Percentiles rank a stretch among this genome's conserved stretches.
These are phyloP conservation scores for Trifolium fragiferum DNA, from an alignment of 306 rosid genomes.

Conservation along the genomic window DNA sequence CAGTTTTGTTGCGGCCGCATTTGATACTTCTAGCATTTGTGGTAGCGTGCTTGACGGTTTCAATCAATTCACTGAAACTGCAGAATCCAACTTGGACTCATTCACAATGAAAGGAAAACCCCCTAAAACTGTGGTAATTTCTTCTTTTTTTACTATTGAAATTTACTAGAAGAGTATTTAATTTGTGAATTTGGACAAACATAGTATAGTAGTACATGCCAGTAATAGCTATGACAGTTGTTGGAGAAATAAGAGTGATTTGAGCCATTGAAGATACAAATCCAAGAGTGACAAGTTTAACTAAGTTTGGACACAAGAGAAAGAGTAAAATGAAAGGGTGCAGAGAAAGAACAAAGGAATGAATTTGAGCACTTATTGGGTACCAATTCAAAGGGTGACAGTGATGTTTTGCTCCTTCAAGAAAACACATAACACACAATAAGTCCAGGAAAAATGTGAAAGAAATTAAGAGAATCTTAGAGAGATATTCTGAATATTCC, in stretches of 20 bases:
- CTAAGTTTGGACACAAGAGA: not conserved
- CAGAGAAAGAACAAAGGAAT: slow-evolving; percentile 7
- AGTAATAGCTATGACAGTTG: slow-evolving; percentile 35
- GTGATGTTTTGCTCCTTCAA: slow-evolving; percentile 10
- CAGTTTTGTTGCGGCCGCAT: slow-evolving; percentile 8
- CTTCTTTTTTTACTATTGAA: slow-evolving; percentile 9
- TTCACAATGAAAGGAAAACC: slow-evolving; percentile 14
- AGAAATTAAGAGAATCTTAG: not conserved
- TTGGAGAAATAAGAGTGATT: slow-evolving; percentile 45
- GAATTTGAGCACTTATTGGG: slow-evolving; percentile 12
- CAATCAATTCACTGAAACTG: slow-evolving; percentile 15
- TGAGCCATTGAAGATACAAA: slow-evolving; percentile 52
- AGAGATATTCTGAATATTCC: not conserved
- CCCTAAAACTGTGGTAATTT: slow-evolving; percentile 39
- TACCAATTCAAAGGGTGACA: slow-evolving; percentile 38
- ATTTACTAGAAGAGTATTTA: not conserved
- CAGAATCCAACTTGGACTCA: slow-evolving; percentile 13
- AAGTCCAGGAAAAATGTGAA: not conserved
- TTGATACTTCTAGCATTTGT: slow-evolving; percentile 18
- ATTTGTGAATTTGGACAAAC: slow-evolving; percentile 16
- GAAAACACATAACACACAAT: not conserved
- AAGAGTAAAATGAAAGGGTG: not conserved
- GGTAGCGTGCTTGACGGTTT: not conserved
- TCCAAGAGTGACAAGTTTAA: not conserved
- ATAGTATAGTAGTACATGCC: slow-evolving; percentile 43